phyloP scores from a whole-genome alignment of 2,329 filamentous ascomycete genomes.

The Epichloe sibirici region DNA sequence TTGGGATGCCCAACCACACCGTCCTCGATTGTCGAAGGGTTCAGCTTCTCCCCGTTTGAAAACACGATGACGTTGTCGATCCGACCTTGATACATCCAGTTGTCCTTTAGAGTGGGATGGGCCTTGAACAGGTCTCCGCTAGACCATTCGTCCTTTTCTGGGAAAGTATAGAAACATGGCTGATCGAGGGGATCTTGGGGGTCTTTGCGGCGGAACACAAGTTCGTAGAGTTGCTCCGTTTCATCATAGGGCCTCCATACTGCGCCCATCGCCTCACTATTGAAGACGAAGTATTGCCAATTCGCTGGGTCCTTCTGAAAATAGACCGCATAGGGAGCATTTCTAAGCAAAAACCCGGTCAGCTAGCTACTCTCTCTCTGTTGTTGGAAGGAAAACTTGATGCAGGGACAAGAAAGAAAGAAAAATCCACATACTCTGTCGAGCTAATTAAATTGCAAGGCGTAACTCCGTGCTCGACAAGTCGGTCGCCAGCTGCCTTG shows the following conservation, averaged over 20 bases:
- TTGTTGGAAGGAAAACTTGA: neutral
- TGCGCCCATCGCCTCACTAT: slow-evolving; percentile 27
- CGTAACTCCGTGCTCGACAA: slow-evolving; percentile 22
- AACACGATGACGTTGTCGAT: slow-evolving; percentile 30
- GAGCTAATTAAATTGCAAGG: slow-evolving; percentile 27
- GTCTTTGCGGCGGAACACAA: slow-evolving; percentile 26
- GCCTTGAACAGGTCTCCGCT: slow-evolving; percentile 24
- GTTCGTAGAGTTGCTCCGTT: slow-evolving; percentile 11
- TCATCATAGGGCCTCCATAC: slow-evolving; percentile 22
- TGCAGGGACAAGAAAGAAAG: neutral
- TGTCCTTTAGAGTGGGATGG: slow-evolving; percentile 20
- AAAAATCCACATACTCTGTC: slow-evolving; percentile 25
- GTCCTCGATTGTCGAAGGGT: slow-evolving; percentile 25
- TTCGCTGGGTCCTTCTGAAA: slow-evolving; percentile 19
- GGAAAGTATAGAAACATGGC: slow-evolving; percentile 25
- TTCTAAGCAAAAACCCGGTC: slow-evolving; percentile 13
- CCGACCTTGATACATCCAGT: slow-evolving; percentile 25
- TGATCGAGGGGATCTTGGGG: slow-evolving; percentile 21
- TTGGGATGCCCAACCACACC: slow-evolving; percentile 17
- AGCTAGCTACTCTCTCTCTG: neutral
- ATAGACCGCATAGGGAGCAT: slow-evolving; percentile 21
- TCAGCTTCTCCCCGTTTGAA: slow-evolving; percentile 29
- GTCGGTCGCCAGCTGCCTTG: slow-evolving; percentile 23
- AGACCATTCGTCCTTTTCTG: slow-evolving; percentile 23
- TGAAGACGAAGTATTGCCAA: slow-evolving; percentile 32